Evolutionary conservation across 1,284 basidiomycete genomes (phyloP), one percentile per base, ranked within the genome.

Genomic region (Chiua sp.): DNA sequence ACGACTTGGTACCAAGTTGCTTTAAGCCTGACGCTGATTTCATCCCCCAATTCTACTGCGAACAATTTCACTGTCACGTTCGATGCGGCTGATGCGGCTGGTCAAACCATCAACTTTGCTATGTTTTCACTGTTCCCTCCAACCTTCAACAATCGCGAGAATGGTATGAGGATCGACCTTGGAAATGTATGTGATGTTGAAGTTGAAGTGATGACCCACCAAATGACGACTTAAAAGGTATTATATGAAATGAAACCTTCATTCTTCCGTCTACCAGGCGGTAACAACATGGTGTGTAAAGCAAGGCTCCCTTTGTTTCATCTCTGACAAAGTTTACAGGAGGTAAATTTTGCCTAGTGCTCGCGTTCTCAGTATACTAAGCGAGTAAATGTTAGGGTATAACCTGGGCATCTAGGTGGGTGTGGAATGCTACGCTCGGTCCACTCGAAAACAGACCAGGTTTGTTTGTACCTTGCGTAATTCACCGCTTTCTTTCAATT

Each of bases 221-320:
- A 13, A n/a, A 62, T 61, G 32, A 51, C 23, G 16, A 28, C 33
- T n/a, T 57, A 28, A 7, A 55, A 80, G 81, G 76, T 81, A 47
- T 70, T 88, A 55, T 78, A 79, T 13, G 83, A 81, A 52, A 82
- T 86, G 77, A 80, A 79, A 10, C 86, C 87, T 52, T 78, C 82
- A n/a, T 86, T 88, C 69, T 87, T 86, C 78, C 80, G 87, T n/a
- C 83, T 88, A 72, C 87, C 87, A 7, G 88, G 88, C 46, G 80
- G 79, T 15, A 85, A 85, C 64, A 84, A 83, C 62, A 68, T 84
- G 39, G 80, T 81, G 57, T 64, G 79, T 64, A 35, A 53, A 57
- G 60, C 16, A 59, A 22, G 57, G n/a, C 32, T 35, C 10, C 44
- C 48, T 56, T 49, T 49, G 37, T 20, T 32, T 23, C 12, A 13